Evolutionary conservation across 129 eudicot genomes (phyloP).

Genomic region (Artemisia argyi): DNA sequence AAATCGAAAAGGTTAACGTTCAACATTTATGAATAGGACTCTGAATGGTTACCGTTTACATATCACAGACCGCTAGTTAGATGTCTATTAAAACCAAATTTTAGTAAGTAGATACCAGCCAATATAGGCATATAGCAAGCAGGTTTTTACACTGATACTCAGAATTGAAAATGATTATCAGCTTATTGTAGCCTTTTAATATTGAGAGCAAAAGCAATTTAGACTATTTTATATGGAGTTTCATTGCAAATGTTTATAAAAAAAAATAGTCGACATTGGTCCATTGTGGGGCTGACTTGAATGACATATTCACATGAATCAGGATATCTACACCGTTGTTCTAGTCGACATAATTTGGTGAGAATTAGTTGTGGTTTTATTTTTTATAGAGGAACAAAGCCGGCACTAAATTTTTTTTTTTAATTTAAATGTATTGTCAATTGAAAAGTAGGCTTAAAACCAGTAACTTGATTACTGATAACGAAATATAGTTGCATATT

Average conservation of each 20-base stretch:
- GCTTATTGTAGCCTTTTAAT: too few species aligned
- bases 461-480: too few species aligned
- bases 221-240: too few species aligned
- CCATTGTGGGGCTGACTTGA: background rate
- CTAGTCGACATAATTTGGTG: conserved; percentile 1
- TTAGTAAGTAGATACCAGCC: too few species aligned
- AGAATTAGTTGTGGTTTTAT: background rate
- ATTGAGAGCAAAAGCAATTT: too few species aligned
- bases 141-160: too few species aligned
- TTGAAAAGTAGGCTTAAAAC: background rate
- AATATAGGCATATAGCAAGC: too few species aligned
- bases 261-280: too few species aligned
- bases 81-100: background rate
- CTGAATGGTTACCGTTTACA: background rate
- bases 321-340: background rate
- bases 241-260: too few species aligned
- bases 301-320: background rate
- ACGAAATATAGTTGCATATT: too few species aligned
- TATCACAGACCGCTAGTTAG: background rate
- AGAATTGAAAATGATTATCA: too few species aligned
- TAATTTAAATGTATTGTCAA: background rate
- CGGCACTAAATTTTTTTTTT: background rate
- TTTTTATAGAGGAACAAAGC: background rate
- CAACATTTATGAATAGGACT: background rate
- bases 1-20: background rate